A percentile compares a stretch with the other conserved stretches of the same genome.
Conservation (phyloP, 768 basidiomycete genomes). For the Suillus sp. region DNA sequence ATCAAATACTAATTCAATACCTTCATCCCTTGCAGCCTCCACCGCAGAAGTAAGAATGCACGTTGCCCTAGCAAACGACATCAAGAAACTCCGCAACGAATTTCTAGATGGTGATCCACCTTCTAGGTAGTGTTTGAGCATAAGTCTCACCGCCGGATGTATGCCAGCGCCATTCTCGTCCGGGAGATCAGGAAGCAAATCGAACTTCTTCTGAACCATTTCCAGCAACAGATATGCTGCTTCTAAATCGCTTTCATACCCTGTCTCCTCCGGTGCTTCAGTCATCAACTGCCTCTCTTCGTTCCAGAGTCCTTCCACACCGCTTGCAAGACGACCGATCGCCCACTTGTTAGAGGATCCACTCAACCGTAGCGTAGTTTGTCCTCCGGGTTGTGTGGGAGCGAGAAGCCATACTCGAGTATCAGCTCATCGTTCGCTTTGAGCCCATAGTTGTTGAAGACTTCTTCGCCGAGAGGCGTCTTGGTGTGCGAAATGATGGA, state of each 20-base stretch:
- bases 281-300: constrained; percentile 45
- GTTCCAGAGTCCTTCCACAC: constrained; percentile 62
- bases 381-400: constrained; percentile 81
- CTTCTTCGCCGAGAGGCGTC: constrained; percentile 48
- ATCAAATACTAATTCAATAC: constrained; percentile 57
- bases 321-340: constrained; percentile 56
- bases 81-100: neutral
- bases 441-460: constrained; percentile 91
- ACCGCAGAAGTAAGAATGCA: constrained; percentile 55
- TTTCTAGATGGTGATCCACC: constrained; percentile 43
- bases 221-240: constrained; percentile 58
- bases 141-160: constrained; percentile 59
- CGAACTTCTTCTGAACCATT: constrained; percentile 60
- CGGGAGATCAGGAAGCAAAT: constrained; percentile 46
- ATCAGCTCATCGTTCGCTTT: constrained; percentile 93
- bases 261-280: constrained; percentile 30
- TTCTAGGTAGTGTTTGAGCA: constrained; percentile 70
- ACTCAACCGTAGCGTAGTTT: constrained; percentile 80
- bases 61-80: constrained; percentile 48
- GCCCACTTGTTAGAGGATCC: constrained; percentile 57
- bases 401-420: constrained; percentile 88
- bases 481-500: constrained; percentile 61
- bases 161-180: constrained; percentile 29
- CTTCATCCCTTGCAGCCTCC: constrained; percentile 49
- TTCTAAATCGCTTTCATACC: constrained; percentile 63